Conservation (phyloP, 352 stramenopile genomes). For the Blastocystis sp. region DNA sequence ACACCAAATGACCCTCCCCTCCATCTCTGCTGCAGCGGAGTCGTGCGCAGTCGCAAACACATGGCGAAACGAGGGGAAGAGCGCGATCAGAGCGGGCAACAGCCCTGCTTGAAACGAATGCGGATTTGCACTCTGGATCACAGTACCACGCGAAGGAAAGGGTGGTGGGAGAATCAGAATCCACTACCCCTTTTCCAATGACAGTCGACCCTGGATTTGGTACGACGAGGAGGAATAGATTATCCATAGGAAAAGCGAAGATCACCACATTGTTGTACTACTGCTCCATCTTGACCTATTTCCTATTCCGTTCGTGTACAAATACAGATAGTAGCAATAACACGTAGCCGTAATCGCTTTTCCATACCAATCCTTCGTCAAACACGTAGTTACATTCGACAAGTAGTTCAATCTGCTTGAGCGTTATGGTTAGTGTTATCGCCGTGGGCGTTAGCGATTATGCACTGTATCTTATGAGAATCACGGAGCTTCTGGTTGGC, state of each 20-base stretch:
- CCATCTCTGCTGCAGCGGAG: too few relatives aligned
- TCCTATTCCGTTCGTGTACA: neutral
- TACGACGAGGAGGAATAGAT: neutral
- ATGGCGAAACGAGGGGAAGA: too few relatives aligned
- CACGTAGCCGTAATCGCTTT: neutral
- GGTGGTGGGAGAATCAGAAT: too few relatives aligned
- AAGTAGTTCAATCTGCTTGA: neutral
- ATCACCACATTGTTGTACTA: neutral
- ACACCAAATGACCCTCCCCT: neutral
- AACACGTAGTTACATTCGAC: neutral
- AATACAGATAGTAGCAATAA: neutral
- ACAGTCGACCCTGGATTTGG: neutral
- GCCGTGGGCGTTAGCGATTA: neutral
- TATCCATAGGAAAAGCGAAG: neutral
- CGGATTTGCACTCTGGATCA: too few relatives aligned
- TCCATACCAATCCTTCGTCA: neutral
- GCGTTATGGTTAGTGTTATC: neutral
- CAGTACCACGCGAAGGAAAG: too few relatives aligned
- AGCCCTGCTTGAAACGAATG: too few relatives aligned
- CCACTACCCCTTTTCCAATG: neutral
- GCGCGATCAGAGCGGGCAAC: too few relatives aligned
- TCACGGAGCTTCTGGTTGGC: slow-evolving; percentile 24
- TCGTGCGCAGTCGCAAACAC: too few relatives aligned
- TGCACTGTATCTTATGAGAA: slow-evolving; percentile 10
- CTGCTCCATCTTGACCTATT: neutral